Base-by-base conservation (phyloP, 345 rosid species). In the Eucalyptus victrix region DNA sequence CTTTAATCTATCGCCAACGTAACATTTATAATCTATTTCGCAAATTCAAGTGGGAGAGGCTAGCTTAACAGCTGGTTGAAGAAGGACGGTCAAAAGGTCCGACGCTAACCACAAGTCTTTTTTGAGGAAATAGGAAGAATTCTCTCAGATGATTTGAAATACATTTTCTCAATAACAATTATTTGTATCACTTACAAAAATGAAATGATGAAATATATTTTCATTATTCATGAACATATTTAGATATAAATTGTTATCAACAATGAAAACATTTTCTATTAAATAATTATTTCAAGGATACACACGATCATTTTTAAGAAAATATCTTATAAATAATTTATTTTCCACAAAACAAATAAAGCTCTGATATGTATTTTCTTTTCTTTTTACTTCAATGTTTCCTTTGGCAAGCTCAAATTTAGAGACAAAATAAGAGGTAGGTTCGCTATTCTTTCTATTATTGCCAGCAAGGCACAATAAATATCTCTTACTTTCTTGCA, bases 381-480 rank as follows among this genome's bases (percentile, higher is more conserved):
- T 60, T 28, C 32, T 13, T 62, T 62, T 28, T 60, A 12, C 4
- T 14, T 62, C 32, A 6, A 62, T 62, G 32, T 62, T 62, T 5
- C 9, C 16, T 62, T 62, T 62, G n/a, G 32, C 69, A 62, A 12
- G 69, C 94, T 95, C 88, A 96, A 91, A 92, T 92, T 95, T 96
- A 96, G n/a, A 93, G 85, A 8, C 96, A 96, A 86, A 97, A 60
- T 60, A 4, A 60, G 7, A 60, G n/a, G n/a, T 12, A 13, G 16
- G 69, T 72, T 21, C 95, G 80, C 88, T 15, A 2, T 65, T 8
- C 6, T 65, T 65, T 65, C 11, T 34, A n/a, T 18, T 65, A 65
- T 65, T 8, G 11, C 10, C 1, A 3, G 3, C 37, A 65, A n/a
- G 40, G 34, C 76, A 65, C 11, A n/a, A 65, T n/a, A 8, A 65